Percentiles rank a stretch among this genome's conserved stretches.
Conservation (phyloP, 202 grass and related monocot genomes). For the Brachypodium distachyon region DNA sequence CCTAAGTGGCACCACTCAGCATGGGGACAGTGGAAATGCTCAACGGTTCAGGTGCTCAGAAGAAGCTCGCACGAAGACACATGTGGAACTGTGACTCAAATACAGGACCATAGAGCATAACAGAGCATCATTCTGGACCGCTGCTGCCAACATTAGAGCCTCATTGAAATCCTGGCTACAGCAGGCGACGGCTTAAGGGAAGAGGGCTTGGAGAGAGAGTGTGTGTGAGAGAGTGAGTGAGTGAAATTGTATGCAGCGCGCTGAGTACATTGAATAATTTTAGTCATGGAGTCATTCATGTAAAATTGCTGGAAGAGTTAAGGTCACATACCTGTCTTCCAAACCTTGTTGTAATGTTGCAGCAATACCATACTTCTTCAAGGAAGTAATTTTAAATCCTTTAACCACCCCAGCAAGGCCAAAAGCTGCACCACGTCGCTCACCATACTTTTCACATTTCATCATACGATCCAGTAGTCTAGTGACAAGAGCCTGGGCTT, state of each 20-base stretch:
- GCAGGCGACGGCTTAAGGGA: no score
- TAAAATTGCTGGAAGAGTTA: constrained; percentile 3
- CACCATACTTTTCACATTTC: constrained; percentile 94
- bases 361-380: constrained; percentile 92
- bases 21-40: not conserved
- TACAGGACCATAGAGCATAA: no score
- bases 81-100: no score
- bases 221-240: no score
- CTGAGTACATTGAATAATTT: constrained; percentile 1
- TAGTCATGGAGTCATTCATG: not conserved
- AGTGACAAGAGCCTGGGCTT: constrained; percentile 76
- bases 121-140: no score
- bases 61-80: no score
- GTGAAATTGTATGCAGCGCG: not conserved
- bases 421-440: constrained; percentile 92
- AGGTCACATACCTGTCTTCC: constrained; percentile 60
- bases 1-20: not conserved
- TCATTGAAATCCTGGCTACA: no score
- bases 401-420: constrained; percentile 96
- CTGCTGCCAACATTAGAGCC: no score
- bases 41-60: not conserved
- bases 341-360: constrained; percentile 60
- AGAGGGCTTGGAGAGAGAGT: no score
- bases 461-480: constrained; percentile 78
- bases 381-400: constrained; percentile 84